Percentiles rank a stretch among this genome's conserved stretches.
Evolutionary conservation across 2,329 filamentous ascomycete species (phyloP).

Genomic region (Ascochyta viciae-villosae): DNA sequence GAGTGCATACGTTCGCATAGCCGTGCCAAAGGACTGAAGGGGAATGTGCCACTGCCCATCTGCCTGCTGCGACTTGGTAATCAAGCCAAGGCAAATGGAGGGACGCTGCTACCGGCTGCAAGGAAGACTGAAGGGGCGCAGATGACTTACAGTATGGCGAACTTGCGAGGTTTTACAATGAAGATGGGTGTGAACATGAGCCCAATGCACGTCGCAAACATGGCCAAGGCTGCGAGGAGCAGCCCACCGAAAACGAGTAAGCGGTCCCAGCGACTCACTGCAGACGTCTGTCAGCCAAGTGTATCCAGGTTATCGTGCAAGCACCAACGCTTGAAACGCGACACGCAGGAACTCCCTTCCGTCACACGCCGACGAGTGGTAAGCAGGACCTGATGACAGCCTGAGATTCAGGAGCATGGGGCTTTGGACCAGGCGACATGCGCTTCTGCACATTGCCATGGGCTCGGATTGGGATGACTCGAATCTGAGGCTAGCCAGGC

Average conservation of each 20-base stretch:
- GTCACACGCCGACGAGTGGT: conserved; percentile 42
- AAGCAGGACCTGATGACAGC: conserved; percentile 39
- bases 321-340: conserved; percentile 43
- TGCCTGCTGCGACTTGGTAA: conserved; percentile 28
- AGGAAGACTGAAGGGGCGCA: conserved; percentile 18
- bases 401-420: conserved; percentile 15
- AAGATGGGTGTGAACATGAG: conserved; percentile 78
- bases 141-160: conserved; percentile 89
- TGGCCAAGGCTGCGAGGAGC: conserved; percentile 66
- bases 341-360: conserved; percentile 54
- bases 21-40: conserved; percentile 31
- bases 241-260: conserved; percentile 78
- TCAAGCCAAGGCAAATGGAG: conserved; percentile 26
- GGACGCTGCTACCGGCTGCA: conserved; percentile 21
- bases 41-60: conserved; percentile 38
- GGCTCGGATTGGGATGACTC: conserved; percentile 16
- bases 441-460: conserved; percentile 32
- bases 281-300: conserved; percentile 42
- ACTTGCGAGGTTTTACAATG: conserved; percentile 84
- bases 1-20: conserved; percentile 43
- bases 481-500: conserved; percentile 26
- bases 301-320: conserved; percentile 38
- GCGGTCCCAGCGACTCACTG: conserved; percentile 97
- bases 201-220: conserved; percentile 92
- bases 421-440: conserved; percentile 19